phyloP scores from a whole-genome alignment of 2,329 filamentous ascomycete species.

The Reticulascus tulasneorum region DNA sequence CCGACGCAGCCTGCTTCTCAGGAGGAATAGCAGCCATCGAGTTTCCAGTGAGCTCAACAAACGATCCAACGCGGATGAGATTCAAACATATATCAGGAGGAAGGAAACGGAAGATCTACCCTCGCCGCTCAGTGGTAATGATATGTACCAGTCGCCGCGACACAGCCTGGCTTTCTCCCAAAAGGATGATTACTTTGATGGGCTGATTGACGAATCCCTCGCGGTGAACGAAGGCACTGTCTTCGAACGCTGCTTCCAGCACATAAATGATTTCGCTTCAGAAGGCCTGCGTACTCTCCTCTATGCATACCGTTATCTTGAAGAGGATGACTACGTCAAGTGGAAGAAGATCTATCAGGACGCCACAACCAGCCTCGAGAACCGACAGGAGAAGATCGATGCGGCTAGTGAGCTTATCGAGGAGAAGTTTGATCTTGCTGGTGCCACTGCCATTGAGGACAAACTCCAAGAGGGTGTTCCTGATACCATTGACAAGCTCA shows the following conservation, averaged over 20 bases:
- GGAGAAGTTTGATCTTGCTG: slow-evolving; percentile 73
- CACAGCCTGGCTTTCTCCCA: slow-evolving; percentile 34
- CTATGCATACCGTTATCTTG: slow-evolving; percentile 75
- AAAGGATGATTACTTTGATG: slow-evolving; percentile 41
- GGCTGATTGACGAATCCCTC: slow-evolving; percentile 55
- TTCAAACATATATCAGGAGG: slow-evolving; percentile 7
- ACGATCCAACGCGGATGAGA: slow-evolving; percentile 7
- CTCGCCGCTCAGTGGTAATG: slow-evolving; percentile 16
- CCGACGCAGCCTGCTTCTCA: slow-evolving; percentile 19
- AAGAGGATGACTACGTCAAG: slow-evolving; percentile 66
- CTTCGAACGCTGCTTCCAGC: slow-evolving; percentile 83
- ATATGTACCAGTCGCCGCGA: slow-evolving; percentile 19
- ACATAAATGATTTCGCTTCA: slow-evolving; percentile 83
- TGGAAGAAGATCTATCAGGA: slow-evolving; percentile 79
- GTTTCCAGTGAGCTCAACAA: slow-evolving; percentile 20
- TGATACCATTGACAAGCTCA: slow-evolving; percentile 85
- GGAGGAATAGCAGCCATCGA: slow-evolving; percentile 16
- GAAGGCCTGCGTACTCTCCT: slow-evolving; percentile 84
- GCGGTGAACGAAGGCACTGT: slow-evolving; percentile 60
- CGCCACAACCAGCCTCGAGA: slow-evolving; percentile 76
- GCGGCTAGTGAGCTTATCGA: slow-evolving; percentile 78
- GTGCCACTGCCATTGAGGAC: slow-evolving; percentile 90
- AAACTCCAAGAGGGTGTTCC: slow-evolving; percentile 88
- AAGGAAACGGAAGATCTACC: slow-evolving; percentile 22
- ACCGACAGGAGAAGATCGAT: slow-evolving; percentile 77